A percentile compares a stretch with the other conserved stretches of the same genome.
Conservation (phyloP, 2,329 filamentous ascomycete genomes). For the Stagonosporopsis vannaccii region DNA sequence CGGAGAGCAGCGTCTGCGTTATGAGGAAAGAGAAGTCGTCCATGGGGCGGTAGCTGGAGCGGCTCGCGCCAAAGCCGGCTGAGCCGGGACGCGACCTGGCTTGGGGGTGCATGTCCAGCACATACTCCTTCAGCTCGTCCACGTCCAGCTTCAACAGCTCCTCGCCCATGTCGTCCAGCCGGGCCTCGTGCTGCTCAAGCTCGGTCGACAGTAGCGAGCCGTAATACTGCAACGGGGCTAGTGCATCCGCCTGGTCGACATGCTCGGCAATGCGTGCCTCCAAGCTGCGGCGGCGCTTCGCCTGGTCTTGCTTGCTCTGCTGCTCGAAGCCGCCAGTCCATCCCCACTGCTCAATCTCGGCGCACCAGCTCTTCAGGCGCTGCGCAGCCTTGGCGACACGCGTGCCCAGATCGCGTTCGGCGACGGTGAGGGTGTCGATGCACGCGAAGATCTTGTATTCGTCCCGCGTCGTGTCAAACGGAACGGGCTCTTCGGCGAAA, state of each 20-base stretch:
- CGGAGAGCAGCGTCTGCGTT: constrained; percentile 89
- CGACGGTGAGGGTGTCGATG: constrained; percentile 67
- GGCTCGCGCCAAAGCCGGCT: constrained; percentile 41
- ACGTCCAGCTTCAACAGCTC: constrained; percentile 75
- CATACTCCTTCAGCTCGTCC: constrained; percentile 88
- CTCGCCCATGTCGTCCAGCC: constrained; percentile 75
- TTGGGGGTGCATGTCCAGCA: constrained; percentile 77
- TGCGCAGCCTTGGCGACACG: constrained; percentile 74
- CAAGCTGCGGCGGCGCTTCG: constrained; percentile 41
- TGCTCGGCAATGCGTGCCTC: constrained; percentile 43
- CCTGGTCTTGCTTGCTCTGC: constrained; percentile 41
- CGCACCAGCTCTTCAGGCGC: constrained; percentile 75
- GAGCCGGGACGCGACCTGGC: constrained; percentile 56
- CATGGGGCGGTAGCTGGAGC: constrained; percentile 69
- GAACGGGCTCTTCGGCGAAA: constrained; percentile 53
- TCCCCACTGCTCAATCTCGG: constrained; percentile 71
- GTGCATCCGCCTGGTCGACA: constrained; percentile 33
- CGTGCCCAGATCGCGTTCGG: constrained; percentile 75
- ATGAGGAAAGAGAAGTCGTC: constrained; percentile 91
- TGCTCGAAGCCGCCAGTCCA: constrained; percentile 62
- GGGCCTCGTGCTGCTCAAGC: constrained; percentile 72
- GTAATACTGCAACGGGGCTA: constrained; percentile 60
- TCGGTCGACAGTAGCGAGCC: constrained; percentile 73
- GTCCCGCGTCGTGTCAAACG: constrained; percentile 51
- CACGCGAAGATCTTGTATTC: constrained; percentile 58